A percentile compares a stretch with the other conserved stretches of the same genome.
Conservation (phyloP, 179 eudicot species). For the Spergularia azorica region DNA sequence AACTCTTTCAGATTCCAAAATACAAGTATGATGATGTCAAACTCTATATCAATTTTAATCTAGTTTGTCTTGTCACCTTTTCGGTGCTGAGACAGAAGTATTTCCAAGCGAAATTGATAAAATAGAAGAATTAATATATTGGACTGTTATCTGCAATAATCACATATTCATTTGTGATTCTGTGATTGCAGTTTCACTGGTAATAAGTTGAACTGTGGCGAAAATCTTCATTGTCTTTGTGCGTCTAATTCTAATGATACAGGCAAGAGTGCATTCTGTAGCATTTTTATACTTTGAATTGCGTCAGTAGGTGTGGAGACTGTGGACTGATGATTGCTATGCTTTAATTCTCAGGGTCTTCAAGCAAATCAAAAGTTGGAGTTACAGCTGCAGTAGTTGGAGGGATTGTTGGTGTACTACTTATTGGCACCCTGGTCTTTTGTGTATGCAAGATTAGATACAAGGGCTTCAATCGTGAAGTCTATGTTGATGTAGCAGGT, state of each 20-base stretch:
- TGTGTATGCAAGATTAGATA: conserved; percentile 56
- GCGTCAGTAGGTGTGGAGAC: background rate
- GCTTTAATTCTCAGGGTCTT: conserved; percentile 41
- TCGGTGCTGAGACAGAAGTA: background rate
- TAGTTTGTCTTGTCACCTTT: conserved; percentile 2
- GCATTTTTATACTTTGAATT: too few relatives aligned
- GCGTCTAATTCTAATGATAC: conserved; percentile 39
- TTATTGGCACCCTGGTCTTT: conserved; percentile 52
- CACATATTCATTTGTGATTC: conserved; percentile 17
- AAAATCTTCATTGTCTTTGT: conserved; percentile 47
- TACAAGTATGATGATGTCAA: conserved; percentile 57
- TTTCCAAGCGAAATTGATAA: background rate
- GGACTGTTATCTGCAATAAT: background rate
- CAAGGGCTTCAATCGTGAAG: conserved; percentile 64
- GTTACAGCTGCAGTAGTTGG: conserved; percentile 57
- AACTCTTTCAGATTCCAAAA: conserved; percentile 55
- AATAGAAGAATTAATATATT: background rate
- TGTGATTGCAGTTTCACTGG: conserved; percentile 69
- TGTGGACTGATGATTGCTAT: conserved; percentile 16
- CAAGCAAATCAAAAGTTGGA: conserved; percentile 57
- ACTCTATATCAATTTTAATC: background rate
- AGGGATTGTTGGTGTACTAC: conserved; percentile 51
- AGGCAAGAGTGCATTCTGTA: conserved; percentile 17
- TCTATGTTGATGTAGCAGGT: conserved; percentile 76
- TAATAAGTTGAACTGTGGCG: conserved; percentile 70